Base-by-base conservation (phyloP, 192 early-diverging fungal genomes). In the Glomus cerebriforme region DNA sequence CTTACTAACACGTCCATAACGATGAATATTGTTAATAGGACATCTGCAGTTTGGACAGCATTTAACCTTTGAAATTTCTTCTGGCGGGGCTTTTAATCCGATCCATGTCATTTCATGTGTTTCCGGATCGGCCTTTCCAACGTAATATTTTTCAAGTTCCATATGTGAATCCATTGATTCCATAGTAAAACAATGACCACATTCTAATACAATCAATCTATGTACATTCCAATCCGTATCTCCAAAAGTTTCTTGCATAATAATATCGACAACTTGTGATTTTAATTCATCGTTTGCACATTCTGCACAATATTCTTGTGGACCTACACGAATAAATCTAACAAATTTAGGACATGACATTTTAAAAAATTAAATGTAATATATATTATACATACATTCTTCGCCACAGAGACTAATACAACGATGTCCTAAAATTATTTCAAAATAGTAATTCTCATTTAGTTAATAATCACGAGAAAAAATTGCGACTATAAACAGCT, bases 171-270 rank as follows among this genome's bases (percentile, higher is more conserved):
- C 90, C 66, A 91, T 35, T 13, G 80, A 87, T 12, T 80, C 66
- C 79, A 88, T 83, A 10, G 87, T 88, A 45, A 86, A 82, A 3
- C 81, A 76, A 60, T 90, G 90, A 10, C 85, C 83, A 60, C 90
- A 91, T 1, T 70, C 35, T 22, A 88, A 80, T 5, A 84, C 79
- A 24, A 91, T 58, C 39, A 90, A 64, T 4, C 85, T 87, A 63
- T 81, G 77, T 1, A 81, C 85, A 47, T 90, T 49, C 10, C 85
- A 68, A 39, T 91, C 85, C 1, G 77, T 27, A 35, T 89, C 84
- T 12, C 35, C 74, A 24, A 87, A 80, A 2, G 27, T 68, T 27
- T 72, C 49, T 54, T 22, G 49, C 49, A 54, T 39, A 39, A 85
- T 81, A 29, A 85, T 83, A 9, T 72, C 5, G 59, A 78, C 70